These are phyloP conservation scores for Leccinum sublutescens DNA, from an alignment of 768 basidiomycete species.

Conservation along the genomic window DNA sequence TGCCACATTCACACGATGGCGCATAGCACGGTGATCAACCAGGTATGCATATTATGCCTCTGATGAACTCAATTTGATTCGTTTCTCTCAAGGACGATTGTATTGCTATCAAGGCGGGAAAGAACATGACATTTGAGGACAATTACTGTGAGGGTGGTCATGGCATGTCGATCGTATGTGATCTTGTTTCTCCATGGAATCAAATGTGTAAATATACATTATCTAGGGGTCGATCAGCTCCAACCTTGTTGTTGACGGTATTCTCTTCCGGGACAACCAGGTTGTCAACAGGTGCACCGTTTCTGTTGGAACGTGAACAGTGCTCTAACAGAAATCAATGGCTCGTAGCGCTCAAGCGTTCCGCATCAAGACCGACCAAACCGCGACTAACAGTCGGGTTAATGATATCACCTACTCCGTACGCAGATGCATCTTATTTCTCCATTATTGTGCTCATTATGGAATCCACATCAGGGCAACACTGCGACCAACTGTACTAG, in stretches of 20 bases:
- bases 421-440: slow-evolving; percentile 6
- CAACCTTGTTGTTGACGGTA: slow-evolving; percentile 42
- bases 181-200: neutral
- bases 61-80: neutral
- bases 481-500: slow-evolving; percentile 44
- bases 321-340: neutral
- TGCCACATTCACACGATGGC: neutral
- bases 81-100: slow-evolving; percentile 56
- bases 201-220: neutral
- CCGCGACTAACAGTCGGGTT: slow-evolving; percentile 47
- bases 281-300: slow-evolving; percentile 49
- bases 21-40: slow-evolving; percentile 25
- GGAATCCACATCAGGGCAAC: slow-evolving; percentile 42
- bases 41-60: slow-evolving; percentile 11
- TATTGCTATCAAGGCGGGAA: slow-evolving; percentile 48
- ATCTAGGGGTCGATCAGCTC: slow-evolving; percentile 55
- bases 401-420: slow-evolving; percentile 50
- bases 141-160: slow-evolving; percentile 61
- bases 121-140: slow-evolving; percentile 46
- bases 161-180: slow-evolving; percentile 53
- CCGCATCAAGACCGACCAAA: slow-evolving; percentile 57
- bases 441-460: neutral
- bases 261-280: slow-evolving; percentile 51
- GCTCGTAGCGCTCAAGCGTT: slow-evolving; percentile 48
- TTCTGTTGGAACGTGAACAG: neutral